phyloP scores from a whole-genome alignment of 305 asterid genomes.

The Fraxinus velutina region DNA sequence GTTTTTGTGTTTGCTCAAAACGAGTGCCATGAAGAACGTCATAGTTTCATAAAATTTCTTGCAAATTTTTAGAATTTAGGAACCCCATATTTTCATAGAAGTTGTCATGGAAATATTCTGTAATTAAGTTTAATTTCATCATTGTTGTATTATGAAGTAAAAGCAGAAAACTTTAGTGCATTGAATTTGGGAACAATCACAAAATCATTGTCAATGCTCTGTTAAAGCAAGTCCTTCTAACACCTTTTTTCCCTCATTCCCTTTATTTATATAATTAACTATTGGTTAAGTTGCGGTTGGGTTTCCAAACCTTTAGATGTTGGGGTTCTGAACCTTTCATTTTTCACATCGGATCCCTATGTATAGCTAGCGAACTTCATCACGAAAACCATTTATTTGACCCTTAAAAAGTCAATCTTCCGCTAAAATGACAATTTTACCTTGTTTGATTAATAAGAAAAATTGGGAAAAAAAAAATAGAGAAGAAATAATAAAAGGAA shows the following conservation, averaged over 20 bases:
- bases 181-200: background rate
- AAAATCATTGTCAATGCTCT: background rate
- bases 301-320: background rate
- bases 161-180: background rate
- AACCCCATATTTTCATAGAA: background rate
- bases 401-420: background rate
- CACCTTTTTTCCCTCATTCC: background rate
- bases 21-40: background rate
- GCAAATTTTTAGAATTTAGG: background rate
- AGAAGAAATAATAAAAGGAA: background rate
- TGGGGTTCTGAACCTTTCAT: background rate
- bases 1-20: background rate
- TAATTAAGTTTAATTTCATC: background rate
- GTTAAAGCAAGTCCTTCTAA: background rate
- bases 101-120: background rate
- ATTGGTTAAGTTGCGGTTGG: background rate
- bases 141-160: background rate
- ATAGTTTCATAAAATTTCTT: background rate
- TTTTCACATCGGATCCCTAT: background rate
- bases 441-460: background rate
- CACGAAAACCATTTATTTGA: background rate
- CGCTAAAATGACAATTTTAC: background rate
- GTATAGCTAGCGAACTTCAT: background rate
- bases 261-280: background rate
- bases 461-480: background rate